A percentile compares a stretch with the other conserved stretches of the same genome.
Evolutionary conservation across 2,329 filamentous ascomycete species (phyloP).

Genomic region (Stagonosporopsis cucurbitacearum): DNA sequence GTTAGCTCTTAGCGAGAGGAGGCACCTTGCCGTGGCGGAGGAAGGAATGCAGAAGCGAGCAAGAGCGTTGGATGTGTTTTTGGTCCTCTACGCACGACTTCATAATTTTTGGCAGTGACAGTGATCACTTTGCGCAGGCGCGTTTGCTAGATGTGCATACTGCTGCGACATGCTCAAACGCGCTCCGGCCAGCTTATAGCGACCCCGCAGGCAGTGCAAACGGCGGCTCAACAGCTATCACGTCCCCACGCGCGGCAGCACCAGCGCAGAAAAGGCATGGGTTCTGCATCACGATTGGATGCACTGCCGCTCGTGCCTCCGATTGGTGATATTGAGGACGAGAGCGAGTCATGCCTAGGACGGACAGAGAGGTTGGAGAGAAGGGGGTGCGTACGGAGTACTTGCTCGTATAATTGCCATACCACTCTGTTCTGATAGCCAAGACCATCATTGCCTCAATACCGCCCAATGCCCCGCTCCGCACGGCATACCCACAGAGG

Average conservation of each 20-base stretch:
- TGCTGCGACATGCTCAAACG: conserved; percentile 20
- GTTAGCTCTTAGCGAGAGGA: conserved; percentile 44
- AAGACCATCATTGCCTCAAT: background rate
- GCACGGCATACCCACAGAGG: background rate
- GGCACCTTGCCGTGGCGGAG: conserved; percentile 34
- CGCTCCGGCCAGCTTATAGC: conserved; percentile 22
- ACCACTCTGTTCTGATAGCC: background rate
- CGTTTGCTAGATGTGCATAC: conserved; percentile 2
- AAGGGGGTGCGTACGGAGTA: background rate
- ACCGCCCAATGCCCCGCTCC: conserved; percentile 7
- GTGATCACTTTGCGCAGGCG: conserved; percentile 19
- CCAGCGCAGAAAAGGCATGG: conserved; percentile 15
- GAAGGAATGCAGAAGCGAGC: conserved; percentile 26
- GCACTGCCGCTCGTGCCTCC: conserved; percentile 8
- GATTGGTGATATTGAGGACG: conserved; percentile 7
- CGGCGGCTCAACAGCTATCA: conserved; percentile 16
- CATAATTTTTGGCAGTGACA: conserved; percentile 8
- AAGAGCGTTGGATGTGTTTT: background rate
- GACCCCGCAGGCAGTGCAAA: conserved; percentile 27
- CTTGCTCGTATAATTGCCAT: background rate
- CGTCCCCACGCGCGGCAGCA: conserved; percentile 13
- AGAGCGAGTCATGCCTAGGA: conserved; percentile 12
- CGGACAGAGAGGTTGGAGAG: background rate
- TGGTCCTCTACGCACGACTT: background rate
- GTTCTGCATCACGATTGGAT: conserved; percentile 7